These are phyloP conservation scores for Theobroma cacao DNA, from an alignment of 345 rosid species.

Conservation along the genomic window DNA sequence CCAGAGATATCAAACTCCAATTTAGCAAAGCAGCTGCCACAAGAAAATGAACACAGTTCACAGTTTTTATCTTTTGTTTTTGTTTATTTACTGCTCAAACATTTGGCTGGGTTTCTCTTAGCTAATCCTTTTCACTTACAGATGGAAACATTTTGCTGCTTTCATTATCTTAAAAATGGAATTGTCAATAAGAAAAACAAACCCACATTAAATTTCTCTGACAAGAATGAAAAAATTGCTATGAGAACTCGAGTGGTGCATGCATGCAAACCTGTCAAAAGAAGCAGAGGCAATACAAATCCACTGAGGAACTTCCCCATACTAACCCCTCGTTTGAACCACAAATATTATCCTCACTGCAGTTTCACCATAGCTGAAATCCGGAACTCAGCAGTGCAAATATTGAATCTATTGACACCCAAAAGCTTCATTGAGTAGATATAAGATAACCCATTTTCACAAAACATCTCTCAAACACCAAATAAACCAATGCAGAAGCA, in stretches of 20 bases:
- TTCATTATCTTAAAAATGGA: neutral
- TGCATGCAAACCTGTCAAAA: constrained; percentile 42
- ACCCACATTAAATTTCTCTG: neutral
- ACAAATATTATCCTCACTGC: neutral
- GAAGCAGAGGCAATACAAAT: constrained; percentile 48
- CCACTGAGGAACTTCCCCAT: constrained; percentile 46
- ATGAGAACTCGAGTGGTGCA: neutral
- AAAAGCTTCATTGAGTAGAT: neutral
- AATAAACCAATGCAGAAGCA: neutral
- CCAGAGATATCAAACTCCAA: constrained; percentile 51
- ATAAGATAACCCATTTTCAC: neutral
- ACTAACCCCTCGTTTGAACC: neutral
- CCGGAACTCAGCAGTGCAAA: neutral
- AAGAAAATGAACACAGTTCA: neutral
- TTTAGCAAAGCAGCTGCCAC: constrained; percentile 41
- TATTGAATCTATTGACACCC: constrained; percentile 6
- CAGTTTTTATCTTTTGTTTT: neutral
- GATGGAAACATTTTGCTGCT: constrained; percentile 1
- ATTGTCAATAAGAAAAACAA: neutral
- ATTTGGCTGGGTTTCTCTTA: neutral
- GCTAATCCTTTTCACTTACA: too few species aligned
- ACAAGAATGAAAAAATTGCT: neutral
- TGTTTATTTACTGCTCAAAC: neutral
- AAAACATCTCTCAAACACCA: neutral
- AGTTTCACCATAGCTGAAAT: neutral